These are phyloP conservation scores for Pseudopithomyces maydicus DNA, from an alignment of 2,329 filamentous ascomycete genomes.

Conservation along the genomic window DNA sequence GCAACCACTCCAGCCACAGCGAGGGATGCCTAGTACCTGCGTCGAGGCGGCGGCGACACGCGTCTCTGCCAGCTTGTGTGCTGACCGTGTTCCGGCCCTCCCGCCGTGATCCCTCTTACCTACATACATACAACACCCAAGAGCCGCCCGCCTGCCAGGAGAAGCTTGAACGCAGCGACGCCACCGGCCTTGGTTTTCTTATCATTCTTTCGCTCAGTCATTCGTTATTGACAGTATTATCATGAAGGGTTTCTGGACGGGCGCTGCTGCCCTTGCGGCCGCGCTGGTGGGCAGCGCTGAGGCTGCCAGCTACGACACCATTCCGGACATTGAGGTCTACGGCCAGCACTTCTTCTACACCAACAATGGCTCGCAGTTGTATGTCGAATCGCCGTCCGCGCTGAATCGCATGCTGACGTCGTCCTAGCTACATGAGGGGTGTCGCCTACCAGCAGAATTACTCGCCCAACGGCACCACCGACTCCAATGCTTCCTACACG, in stretches of 20 bases:
- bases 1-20: not conserved
- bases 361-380: slow-evolving; percentile 75
- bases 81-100: not conserved
- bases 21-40: slow-evolving; percentile 3
- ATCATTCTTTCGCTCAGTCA: slow-evolving; percentile 6
- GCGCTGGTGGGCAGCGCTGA: slow-evolving; percentile 19
- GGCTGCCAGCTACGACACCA: slow-evolving; percentile 38
- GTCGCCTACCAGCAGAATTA: slow-evolving; percentile 82
- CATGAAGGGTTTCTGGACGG: slow-evolving; percentile 9
- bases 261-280: slow-evolving; percentile 15
- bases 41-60: slow-evolving; percentile 1
- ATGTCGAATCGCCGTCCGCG: slow-evolving; percentile 9
- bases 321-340: slow-evolving; percentile 49
- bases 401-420: slow-evolving; percentile 13
- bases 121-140: not conserved
- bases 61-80: not conserved
- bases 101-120: not conserved
- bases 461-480: slow-evolving; percentile 28
- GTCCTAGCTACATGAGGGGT: slow-evolving; percentile 76
- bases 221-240: not conserved
- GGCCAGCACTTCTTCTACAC: slow-evolving; percentile 90
- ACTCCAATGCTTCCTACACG: slow-evolving; percentile 62
- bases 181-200: not conserved
- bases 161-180: not conserved
- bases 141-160: not conserved